Conservation (phyloP, 2,329 filamentous ascomycete genomes). For the Didymellaceae sp. region DNA sequence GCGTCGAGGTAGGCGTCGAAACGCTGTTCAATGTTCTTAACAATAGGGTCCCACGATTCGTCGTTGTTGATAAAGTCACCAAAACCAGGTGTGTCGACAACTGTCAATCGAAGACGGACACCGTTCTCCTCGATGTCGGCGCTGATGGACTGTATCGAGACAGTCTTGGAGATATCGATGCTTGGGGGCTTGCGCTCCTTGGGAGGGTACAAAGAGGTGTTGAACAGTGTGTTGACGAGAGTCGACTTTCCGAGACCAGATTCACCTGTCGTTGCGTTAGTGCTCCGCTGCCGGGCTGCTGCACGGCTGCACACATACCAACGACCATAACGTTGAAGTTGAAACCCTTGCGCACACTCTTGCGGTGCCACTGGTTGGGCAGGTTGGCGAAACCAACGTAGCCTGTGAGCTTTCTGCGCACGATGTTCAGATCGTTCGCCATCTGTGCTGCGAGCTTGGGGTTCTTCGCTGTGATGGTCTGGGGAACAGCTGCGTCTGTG, state of each 20-base stretch:
- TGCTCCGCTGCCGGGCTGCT: not conserved
- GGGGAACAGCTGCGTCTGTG: slow-evolving; percentile 55
- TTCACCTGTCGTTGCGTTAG: slow-evolving; percentile 71
- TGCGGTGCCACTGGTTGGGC: slow-evolving; percentile 99
- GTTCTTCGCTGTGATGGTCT: slow-evolving; percentile 70
- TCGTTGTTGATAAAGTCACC: slow-evolving; percentile 99
- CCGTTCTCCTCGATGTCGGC: slow-evolving; percentile 92
- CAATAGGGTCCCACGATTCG: slow-evolving; percentile 98
- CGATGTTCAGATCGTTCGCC: slow-evolving; percentile 79
- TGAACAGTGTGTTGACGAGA: slow-evolving; percentile 98
- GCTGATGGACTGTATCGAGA: slow-evolving; percentile 62
- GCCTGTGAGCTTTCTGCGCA: slow-evolving; percentile 95
- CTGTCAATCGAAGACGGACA: slow-evolving; percentile 92
- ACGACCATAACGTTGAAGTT: slow-evolving; percentile 99
- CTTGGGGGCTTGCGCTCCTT: slow-evolving; percentile 98
- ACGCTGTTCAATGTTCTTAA: slow-evolving; percentile 99
- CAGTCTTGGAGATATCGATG: slow-evolving; percentile 91
- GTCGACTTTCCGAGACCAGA: slow-evolving; percentile 99
- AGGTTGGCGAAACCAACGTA: slow-evolving; percentile 99
- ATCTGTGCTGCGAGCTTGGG: slow-evolving; percentile 63
- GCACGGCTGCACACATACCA: slow-evolving; percentile 68
- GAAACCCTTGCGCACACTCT: slow-evolving; percentile 99
- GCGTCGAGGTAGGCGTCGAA: slow-evolving; percentile 98
- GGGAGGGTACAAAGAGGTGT: slow-evolving; percentile 97
- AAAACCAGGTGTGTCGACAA: slow-evolving; percentile 97